These are phyloP conservation scores for Microthlaspi erraticum DNA, from an alignment of 345 rosid genomes.

Conservation along the genomic window DNA sequence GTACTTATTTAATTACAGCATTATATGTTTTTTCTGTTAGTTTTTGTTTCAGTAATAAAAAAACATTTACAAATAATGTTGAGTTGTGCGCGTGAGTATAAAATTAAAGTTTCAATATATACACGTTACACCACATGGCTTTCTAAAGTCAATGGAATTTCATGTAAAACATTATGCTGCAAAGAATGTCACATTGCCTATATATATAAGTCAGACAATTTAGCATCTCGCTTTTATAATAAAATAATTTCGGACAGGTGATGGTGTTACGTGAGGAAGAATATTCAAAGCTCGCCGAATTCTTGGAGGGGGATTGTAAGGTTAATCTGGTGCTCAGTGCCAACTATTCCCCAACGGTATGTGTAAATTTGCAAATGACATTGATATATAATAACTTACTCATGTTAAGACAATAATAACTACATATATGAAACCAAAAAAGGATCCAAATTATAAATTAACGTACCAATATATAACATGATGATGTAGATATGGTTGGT, in stretches of 20 bases:
- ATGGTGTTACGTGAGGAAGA: conserved; percentile 46
- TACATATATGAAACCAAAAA: neutral
- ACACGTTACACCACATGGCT: neutral
- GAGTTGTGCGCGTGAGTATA: neutral
- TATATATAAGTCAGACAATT: neutral
- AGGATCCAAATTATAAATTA: neutral
- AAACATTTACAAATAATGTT: neutral
- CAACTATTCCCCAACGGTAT: conserved; percentile 51
- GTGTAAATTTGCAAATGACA: neutral
- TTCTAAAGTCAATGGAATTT: neutral
- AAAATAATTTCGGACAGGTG: conserved; percentile 46
- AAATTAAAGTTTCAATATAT: neutral
- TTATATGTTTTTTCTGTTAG: neutral
- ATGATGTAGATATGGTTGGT: conserved; percentile 64
- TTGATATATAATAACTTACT: neutral
- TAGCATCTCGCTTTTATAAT: neutral
- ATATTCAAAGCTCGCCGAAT: conserved; percentile 48
- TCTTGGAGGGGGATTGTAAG: conserved; percentile 30
- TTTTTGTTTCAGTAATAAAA: neutral
- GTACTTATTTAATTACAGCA: conserved; percentile 33
- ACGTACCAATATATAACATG: neutral
- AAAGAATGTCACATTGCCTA: conserved; percentile 28
- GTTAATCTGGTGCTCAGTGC: conserved; percentile 49
- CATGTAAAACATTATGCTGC: neutral
- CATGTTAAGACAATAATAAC: neutral